These are phyloP conservation scores for Amanita rubescens DNA, from an alignment of 768 basidiomycete genomes.

Conservation along the genomic window DNA sequence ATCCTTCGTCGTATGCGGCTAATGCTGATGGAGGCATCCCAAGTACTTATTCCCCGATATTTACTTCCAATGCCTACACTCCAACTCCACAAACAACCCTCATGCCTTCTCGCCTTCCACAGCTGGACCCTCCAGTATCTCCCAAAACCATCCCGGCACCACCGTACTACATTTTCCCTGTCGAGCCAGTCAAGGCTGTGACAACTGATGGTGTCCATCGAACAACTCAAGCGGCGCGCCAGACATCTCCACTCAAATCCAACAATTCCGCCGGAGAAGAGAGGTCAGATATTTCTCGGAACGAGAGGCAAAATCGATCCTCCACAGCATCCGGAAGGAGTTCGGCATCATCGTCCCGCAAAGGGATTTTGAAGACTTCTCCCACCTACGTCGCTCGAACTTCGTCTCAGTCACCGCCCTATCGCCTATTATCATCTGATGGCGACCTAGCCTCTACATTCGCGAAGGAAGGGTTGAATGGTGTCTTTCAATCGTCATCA, in stretches of 20 bases:
- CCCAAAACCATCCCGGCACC: not conserved
- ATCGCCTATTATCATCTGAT: not conserved
- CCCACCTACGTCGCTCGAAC: conserved; percentile 3
- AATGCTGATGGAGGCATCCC: not conserved
- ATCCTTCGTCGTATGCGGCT: not conserved
- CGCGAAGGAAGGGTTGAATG: not conserved
- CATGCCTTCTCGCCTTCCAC: not conserved
- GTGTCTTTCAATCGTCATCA: not conserved
- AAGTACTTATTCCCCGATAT: not conserved
- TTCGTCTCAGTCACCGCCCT: not conserved
- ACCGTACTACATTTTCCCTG: not conserved
- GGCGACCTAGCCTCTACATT: not conserved
- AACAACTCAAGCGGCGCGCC: not conserved
- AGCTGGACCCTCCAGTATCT: not conserved
- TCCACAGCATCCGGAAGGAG: not conserved
- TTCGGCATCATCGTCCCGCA: conserved; percentile 1
- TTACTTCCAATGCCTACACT: not conserved
- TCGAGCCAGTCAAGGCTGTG: not conserved
- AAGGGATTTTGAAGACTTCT: conserved; percentile 7
- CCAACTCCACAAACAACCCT: not conserved
- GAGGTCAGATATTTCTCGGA: not conserved
- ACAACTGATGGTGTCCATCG: not conserved
- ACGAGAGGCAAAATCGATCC: not conserved
- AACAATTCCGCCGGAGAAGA: no score
- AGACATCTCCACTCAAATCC: not conserved